Base-by-base conservation (phyloP, 2,329 filamentous ascomycete genomes). In the Colletotrichum eleusines region DNA sequence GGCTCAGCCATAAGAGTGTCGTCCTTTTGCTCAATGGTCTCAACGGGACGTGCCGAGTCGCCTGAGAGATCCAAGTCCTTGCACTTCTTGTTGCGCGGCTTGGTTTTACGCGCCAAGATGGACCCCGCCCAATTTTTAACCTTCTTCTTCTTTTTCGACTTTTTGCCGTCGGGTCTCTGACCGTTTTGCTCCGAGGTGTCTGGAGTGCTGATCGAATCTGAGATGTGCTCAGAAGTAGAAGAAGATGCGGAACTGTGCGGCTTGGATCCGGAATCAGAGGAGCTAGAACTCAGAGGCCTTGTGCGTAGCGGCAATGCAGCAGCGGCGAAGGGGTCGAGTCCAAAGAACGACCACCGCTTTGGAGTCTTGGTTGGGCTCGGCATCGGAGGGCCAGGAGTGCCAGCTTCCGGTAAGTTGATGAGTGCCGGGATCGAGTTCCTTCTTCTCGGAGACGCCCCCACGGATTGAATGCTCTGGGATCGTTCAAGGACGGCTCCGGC, bases 91-190 rank as follows among this genome's bases (percentile, higher is more conserved):
- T 80, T 77, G 20, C 84, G 83, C 23, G 84, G 77, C 71, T 88
- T 91, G 0, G 86, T 82, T 73, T 90, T 92, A 5, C 88, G 84
- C 20, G 89, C 88, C 9, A 94, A 82, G 67, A 92, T 91, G 2
- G 89, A 88, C 40, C 90, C 90, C 23, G 89, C 89, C 90, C 90
- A 92, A 5, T 87, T 87, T 76, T 93, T 94, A 69, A 95, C 92
- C 78, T 92, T 92, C 81, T 93, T 94, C 77, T 91, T 87, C 73
- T 88, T 87, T 81, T 85, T 88, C 62, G 80, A 77, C 57, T 80
- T 80, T 74, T 81, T 82, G 42, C 72, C 73, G 1, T 65, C 63
- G 26, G 74, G 74, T 66, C 79, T 79, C 69, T 79, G 79, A 18
- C 63, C 26, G 26, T 33, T 55, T 11, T 44, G 44, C 81, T 83